Evolutionary conservation across 148 eudicot genomes (phyloP), one percentile per base, ranked within the genome.

Genomic region (Heliosperma pusillum): DNA sequence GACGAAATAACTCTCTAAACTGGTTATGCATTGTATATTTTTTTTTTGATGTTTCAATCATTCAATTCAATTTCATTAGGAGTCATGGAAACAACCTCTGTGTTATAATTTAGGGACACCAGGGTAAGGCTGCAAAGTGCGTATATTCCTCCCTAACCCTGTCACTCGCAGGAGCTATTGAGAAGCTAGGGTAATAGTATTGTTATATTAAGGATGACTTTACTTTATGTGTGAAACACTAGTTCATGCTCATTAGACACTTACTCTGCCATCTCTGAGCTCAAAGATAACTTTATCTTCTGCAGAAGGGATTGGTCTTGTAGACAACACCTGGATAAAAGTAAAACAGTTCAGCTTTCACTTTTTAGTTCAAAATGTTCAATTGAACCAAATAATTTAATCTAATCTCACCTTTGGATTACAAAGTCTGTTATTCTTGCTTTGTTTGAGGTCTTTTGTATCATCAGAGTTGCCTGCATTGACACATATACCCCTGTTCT

Each of bases 221-320:
- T 66, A 33, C 36, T 66, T 66, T 66, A 63, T n/a, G 53, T 64
- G 58, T 19, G 64, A 72, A 66, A 66, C 25, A 66, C 44, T 2
- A 42, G 42, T 33, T 33, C 69, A 65, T 36, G 15, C 8, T 8
- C 9, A 8, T n/a, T 66, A 27, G 16, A 66, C 78, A 71, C 93
- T 86, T 84, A 91, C 97, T 76, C 96, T 84, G 73, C 93, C 92
- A 87, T 93, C 97, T 79, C 83, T 80, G 20, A 93, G 85, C 88
- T 91, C 86, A 62, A 93, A 91, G 66, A 93, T 89, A 20, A 93
- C 83, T 53, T 86, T 87, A 77, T 88, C 81, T 67, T 88, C 92
- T 21, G 88, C 80, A 22, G 89, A 89, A 45, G 84, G 87, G 74
- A 88, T 87, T 53, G 97, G 93, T 53, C 98, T 68, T 62, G 88